Evolutionary conservation across 306 rosid genomes (phyloP), one percentile per base, ranked within the genome.

Genomic region (Senna siamea): DNA sequence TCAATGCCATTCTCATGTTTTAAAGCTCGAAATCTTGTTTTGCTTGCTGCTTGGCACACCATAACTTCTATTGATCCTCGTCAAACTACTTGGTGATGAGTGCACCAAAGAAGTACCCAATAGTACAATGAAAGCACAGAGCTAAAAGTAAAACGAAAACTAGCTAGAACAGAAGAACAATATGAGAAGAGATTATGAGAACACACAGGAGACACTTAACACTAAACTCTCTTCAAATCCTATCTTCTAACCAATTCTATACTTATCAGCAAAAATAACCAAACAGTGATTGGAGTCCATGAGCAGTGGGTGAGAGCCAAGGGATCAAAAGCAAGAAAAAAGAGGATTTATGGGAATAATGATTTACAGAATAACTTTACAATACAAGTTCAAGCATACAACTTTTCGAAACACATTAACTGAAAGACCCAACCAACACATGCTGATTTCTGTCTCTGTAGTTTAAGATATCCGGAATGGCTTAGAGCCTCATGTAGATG

Each of bases 21-120:
- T 28, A 90, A 84, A 56, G 92, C 88, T 76, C 96, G 90, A 67
- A 87, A 90, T 87, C 82, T 90, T 60, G 96, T 90, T 71, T 85
- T 89, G 82, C 87, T 80, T n/a, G 92, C 90, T 68, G 92, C 96
- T 90, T 87, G 96, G 89, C 84, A 83, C 89, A 90, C 92, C 96
- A 90, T 90, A 79, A 85, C 96, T 84, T 76, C 90, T 78, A 64
- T 76, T 82, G 78, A 82, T 59, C 76, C 85, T 87, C 69, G 80
- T 61, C 46, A 67, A 47, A 80, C 64, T 53, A 71, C 78, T 69
- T 66, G 68, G 60, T 32, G 50, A 18, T 43, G 38, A 22, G 67
- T 35, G 63, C 23, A 22, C 65, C 22, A 68, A 75, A 61, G 54
- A 76, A 75, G 74, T 26, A 15, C 59, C 54, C 7, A 54, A 38